Evolutionary conservation across 2,329 filamentous ascomycete genomes (phyloP), one percentile per base, ranked within the genome.

Genomic region (Fusarium neocosmosporiellum): DNA sequence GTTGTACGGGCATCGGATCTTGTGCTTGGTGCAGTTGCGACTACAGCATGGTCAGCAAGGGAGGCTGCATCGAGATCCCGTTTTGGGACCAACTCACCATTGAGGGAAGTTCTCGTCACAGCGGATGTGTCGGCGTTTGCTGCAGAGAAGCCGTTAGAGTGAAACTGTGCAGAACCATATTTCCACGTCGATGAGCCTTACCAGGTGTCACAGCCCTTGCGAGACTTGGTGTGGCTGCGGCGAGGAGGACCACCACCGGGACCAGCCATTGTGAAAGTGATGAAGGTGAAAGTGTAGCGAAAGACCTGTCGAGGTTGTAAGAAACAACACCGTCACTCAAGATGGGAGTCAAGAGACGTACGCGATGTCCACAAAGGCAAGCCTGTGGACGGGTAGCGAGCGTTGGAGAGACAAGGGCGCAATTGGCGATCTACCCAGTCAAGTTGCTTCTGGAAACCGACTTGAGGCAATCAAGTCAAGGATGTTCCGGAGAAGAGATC

Each of bases 1-100:
- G 88, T 98, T 97, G 86, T 98, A 99, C 78, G 98, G 96, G 84
- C 96, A 99, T 79, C 95, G 93, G 78, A 97, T 96, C 86, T 98
- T 98, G 85, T 99, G 96, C 85, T 98, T 99, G 70, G 96, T 98
- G 85, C 96, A 99, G 84, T 99, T 99, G 79, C 94, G 94, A 86
- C 95, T 97, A 79, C 48, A 63, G 70, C 81, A 22, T 54, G n/a
- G 55, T 75, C 63, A 73, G 65, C 63, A 41, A 43, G 36, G 43
- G 20, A 46, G 34, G 27, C 5, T 39, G 39, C 16, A 14, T 27
- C n/a, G 10, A 43, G 11, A 34, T 50, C 8, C 7, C 27, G 37
- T 39, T 60, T n/a, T 29, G 27, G 43, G 59, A 48, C 27, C 55
- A 58, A 83, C 88, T 78, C 87, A 97, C 95, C 96, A 99, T 89